phyloP scores from a whole-genome alignment of 768 basidiomycete species.

The Boletus rufocinnamomeus region DNA sequence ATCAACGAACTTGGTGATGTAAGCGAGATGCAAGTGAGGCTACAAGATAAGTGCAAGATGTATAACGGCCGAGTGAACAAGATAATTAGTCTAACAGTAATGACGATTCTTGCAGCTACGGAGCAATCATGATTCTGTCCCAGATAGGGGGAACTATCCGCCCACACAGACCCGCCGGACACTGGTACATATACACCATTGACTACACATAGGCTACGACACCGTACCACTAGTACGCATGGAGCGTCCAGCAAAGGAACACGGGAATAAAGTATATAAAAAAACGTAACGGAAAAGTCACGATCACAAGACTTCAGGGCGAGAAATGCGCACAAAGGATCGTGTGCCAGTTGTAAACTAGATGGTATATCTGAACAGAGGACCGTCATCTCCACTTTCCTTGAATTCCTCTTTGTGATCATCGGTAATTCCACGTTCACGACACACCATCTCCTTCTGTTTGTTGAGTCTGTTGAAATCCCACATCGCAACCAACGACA shows the following conservation, averaged over 20 bases:
- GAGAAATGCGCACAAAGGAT: not conserved
- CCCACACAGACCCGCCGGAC: not conserved
- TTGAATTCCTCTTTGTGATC: constrained; percentile 41
- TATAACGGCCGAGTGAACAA: too few relatives aligned
- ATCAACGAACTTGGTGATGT: too few relatives aligned
- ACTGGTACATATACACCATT: too few relatives aligned
- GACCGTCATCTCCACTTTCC: constrained; percentile 52
- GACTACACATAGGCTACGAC: not conserved
- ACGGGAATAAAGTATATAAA: not conserved
- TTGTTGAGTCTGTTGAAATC: constrained; percentile 49
- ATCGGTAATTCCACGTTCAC: constrained; percentile 43
- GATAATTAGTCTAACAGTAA: too few relatives aligned
- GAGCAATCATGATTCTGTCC: too few relatives aligned
- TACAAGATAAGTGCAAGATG: too few relatives aligned
- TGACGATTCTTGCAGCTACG: too few relatives aligned
- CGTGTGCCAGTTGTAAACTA: constrained; percentile 14
- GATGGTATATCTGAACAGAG: constrained; percentile 48
- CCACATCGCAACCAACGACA: constrained; percentile 45
- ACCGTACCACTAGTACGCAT: not conserved
- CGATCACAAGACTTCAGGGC: not conserved
- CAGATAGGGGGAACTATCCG: too few relatives aligned
- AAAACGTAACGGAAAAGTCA: not conserved
- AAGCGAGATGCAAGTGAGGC: too few relatives aligned
- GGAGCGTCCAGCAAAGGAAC: not conserved
- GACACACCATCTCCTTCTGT: constrained; percentile 45